Conservation (phyloP, 106 monocot species). For the Dendrobium huoshanense region DNA sequence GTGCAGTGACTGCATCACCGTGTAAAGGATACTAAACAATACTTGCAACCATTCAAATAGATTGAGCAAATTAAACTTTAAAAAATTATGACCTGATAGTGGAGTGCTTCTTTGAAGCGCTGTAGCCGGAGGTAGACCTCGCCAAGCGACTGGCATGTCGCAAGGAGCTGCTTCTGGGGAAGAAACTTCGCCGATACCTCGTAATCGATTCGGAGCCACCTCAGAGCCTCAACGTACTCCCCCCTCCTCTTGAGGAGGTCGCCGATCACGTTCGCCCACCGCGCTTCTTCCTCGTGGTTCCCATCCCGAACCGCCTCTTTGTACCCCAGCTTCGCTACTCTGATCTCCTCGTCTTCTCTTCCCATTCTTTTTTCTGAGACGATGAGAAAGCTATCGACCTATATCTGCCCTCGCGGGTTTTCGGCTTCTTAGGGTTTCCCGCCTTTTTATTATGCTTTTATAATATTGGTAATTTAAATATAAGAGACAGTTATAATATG, state of each 20-base stretch:
- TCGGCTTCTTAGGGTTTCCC: background rate
- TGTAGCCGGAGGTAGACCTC: constrained; percentile 79
- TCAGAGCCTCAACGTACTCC: constrained; percentile 82
- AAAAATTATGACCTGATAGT: constrained; percentile 49
- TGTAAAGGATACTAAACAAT: background rate
- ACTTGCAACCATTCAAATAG: background rate
- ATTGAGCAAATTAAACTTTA: background rate
- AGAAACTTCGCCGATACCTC: constrained; percentile 66
- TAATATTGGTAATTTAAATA: too few species aligned
- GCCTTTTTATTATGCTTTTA: too few species aligned
- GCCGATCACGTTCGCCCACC: constrained; percentile 85
- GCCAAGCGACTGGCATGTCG: constrained; percentile 92
- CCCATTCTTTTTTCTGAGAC: constrained; percentile 13
- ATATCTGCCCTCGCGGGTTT: background rate
- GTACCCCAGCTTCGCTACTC: constrained; percentile 57
- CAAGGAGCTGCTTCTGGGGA: constrained; percentile 79
- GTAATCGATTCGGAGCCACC: constrained; percentile 86
- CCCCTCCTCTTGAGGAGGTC: constrained; percentile 70
- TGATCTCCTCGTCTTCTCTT: constrained; percentile 57
- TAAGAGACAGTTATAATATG: too few species aligned
- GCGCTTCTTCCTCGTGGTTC: constrained; percentile 74
- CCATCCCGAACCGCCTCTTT: constrained; percentile 54
- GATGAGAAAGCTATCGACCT: background rate
- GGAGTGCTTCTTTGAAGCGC: constrained; percentile 53
- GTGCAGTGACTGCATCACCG: too few species aligned